These are phyloP conservation scores for Glycine latifolia DNA, from an alignment of 306 rosid genomes.

Conservation along the genomic window DNA sequence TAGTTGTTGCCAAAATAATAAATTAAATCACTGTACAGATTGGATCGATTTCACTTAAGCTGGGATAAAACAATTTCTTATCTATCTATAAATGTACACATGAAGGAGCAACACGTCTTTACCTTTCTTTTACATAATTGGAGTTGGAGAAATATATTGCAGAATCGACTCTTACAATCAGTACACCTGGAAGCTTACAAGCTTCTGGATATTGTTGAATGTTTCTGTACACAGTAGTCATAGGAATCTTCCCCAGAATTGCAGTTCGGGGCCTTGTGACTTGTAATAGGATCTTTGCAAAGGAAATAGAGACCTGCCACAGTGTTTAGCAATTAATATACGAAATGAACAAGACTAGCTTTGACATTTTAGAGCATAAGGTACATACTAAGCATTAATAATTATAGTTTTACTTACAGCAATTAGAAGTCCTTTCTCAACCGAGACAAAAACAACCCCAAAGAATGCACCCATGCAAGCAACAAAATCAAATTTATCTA, in stretches of 20 bases:
- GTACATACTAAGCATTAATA: background rate
- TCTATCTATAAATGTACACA: background rate
- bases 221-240: conserved; percentile 88
- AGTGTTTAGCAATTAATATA: conserved; percentile 25
- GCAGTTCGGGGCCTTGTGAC: conserved; percentile 96
- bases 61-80: background rate
- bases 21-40: background rate
- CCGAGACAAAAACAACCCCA: conserved; percentile 80
- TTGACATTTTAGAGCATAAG: conserved; percentile 10
- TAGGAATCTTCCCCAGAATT: conserved; percentile 82
- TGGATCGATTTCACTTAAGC: background rate
- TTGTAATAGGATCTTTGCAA: conserved; percentile 93
- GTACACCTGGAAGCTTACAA: conserved; percentile 70
- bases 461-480: conserved; percentile 99
- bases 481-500: conserved; percentile 87
- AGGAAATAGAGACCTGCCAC: conserved; percentile 83
- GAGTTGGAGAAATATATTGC: conserved; percentile 97
- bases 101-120: conserved; percentile 40
- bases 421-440: conserved; percentile 90
- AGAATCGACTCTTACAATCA: conserved; percentile 93
- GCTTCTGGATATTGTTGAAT: conserved; percentile 91
- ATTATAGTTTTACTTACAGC: conserved; percentile 63
- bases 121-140: conserved; percentile 93
- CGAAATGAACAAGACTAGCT: conserved; percentile 34
- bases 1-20: background rate